Base-by-base conservation (phyloP, 768 basidiomycete species). In the Lentinula detonsa region DNA sequence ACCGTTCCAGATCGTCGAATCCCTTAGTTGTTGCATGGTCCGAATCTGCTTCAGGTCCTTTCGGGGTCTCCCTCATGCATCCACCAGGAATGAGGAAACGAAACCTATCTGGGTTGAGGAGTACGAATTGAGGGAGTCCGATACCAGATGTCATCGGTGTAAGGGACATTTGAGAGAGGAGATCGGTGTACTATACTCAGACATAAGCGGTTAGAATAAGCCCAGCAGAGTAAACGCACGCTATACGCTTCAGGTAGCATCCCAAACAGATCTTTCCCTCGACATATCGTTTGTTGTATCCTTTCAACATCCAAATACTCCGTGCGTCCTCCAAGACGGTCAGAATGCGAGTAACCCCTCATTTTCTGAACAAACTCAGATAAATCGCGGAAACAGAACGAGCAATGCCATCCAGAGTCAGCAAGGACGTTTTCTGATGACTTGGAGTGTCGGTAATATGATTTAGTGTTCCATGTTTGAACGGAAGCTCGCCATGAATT, bases 351-450 rank as follows among this genome's bases (percentile, higher is more conserved):
- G 72, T 81, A 86, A 4, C 81, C 83, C 62, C 69, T 71, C 83
- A 85, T 85, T 72, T 86, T 86, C 66, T 79, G 74, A 31, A 77
- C 71, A 63, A 84, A 86, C 68, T 88, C 85, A 7, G 76, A 70
- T 53, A 87, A 74, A 11, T 80, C 79, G 48, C 80, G 75, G 77
- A 86, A 88, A 71, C 85, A 87, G 72, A 82, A 87, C 60, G 82
- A 83, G 72, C 85, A 86, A 65, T 87, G 85, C 85, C 85, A 87
- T 1, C 85, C 86, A n/a, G 84, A 73, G 68, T 87, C 84, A 21
- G 83, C 81, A 39, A 87, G 78, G 8, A 81, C 71, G 40, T 69
- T 67, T 53, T 84, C 75, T 8, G 73, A 73, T 57, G 76, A 75
- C 67, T 81, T 77, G 18, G 79, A 79, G 66, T 83, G 83, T 33